These are phyloP conservation scores for Zalaria obscura DNA, from an alignment of 2,329 filamentous ascomycete species.

Conservation along the genomic window DNA sequence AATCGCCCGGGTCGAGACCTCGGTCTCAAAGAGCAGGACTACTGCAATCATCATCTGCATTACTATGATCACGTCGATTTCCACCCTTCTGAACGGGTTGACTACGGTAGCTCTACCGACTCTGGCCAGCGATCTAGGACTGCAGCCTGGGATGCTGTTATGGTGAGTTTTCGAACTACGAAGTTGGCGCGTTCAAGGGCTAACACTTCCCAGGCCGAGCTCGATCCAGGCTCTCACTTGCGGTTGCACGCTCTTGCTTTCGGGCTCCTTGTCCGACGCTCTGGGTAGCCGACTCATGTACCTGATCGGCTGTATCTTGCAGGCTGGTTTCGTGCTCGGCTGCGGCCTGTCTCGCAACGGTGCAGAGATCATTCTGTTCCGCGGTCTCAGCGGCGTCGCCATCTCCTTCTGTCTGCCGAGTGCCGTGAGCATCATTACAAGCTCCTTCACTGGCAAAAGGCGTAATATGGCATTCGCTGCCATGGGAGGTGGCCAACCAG, in stretches of 20 bases:
- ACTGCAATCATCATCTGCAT: constrained; percentile 12
- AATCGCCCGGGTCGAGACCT: not conserved
- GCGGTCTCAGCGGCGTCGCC: constrained; percentile 6
- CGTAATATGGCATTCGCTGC: constrained; percentile 39
- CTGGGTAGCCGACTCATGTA: constrained; percentile 34
- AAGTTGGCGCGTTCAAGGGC: not conserved
- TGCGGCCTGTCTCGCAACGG: constrained; percentile 25
- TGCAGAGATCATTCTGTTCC: constrained; percentile 8
- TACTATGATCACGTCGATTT: constrained; percentile 12
- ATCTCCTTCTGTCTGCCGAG: constrained; percentile 24
- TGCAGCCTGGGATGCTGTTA: constrained; percentile 12
- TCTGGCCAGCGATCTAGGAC: constrained; percentile 22
- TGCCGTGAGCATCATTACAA: constrained; percentile 35
- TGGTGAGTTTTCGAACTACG: constrained; percentile 8
- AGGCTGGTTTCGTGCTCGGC: constrained; percentile 27
- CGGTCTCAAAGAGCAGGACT: constrained; percentile 9
- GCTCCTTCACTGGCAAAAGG: constrained; percentile 30
- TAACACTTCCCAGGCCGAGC: constrained; percentile 12
- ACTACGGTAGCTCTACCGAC: constrained; percentile 28
- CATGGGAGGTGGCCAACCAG: constrained; percentile 34
- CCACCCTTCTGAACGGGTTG: constrained; percentile 19
- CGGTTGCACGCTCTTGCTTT: constrained; percentile 34
- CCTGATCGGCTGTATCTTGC: constrained; percentile 29
- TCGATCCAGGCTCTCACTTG: constrained; percentile 23
- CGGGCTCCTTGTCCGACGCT: constrained; percentile 36